Base-by-base conservation (phyloP, 345 rosid genomes). In the Cardamine occulta region DNA sequence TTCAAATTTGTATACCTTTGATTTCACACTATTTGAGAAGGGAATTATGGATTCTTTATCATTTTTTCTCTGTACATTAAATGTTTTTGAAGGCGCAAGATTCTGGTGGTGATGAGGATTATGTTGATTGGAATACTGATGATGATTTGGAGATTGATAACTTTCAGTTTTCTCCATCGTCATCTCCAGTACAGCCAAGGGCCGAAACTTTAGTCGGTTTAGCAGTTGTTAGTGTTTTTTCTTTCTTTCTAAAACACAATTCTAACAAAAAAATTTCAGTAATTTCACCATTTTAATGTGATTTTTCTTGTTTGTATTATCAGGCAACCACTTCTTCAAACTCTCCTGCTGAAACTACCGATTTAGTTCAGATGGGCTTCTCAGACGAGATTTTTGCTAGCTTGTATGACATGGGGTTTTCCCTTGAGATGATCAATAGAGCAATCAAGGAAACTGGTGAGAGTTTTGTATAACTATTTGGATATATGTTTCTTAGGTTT, bases 401-500 rank as follows among this genome's bases (percentile, higher is more conserved):
- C 0, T 60, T 78, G 48, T 28, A 72, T 39, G 77, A 72, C 7
- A 78, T 78, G 81, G 77, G 77, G 6, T 78, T 39, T 32, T 17
- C 77, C 1, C 32, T 48, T 52, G 81, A 66, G 10, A 17, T 58
- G 68, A 59, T 72, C 34, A 42, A 64, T 72, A 78, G 37, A 72
- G 81, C 81, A 58, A 40, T 78, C 56, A 14, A 66, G 34, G 81
- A 78, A 66, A 42, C 39, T 52, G 81, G 81, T 78, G 59, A 66
- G 64, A 1, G 49, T 42, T 77, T 19, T 26, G 49, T 35, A 4
- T 70, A 44, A 7, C 2, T 63, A 7, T 70, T 4, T 63, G n/a
- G 10, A 23, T 17, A 34, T 14, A 63, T 68, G 64, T 51, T 66
- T 62, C 7, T 55, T 14, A 9, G n/a, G n/a, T 34, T 75, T 28